Evolutionary conservation across 192 early-diverging fungal genomes (phyloP).

Genomic region (Umbelopsis sp.): DNA sequence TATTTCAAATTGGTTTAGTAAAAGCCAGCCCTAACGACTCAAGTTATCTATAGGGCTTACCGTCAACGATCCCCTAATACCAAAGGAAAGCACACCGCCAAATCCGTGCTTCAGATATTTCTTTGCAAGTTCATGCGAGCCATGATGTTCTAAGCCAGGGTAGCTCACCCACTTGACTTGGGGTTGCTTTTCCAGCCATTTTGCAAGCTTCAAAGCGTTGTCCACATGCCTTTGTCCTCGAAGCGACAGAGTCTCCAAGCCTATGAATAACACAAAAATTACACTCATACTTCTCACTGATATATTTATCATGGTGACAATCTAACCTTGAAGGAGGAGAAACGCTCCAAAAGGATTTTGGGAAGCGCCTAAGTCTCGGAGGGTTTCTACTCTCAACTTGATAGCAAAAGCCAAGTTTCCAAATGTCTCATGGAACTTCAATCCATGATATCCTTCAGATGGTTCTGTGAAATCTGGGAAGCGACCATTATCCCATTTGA

Average conservation of each 20-base stretch:
- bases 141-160: slow-evolving; percentile 81
- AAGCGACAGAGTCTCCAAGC: slow-evolving; percentile 89
- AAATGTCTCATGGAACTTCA: slow-evolving; percentile 87
- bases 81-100: slow-evolving; percentile 86
- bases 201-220: slow-evolving; percentile 79
- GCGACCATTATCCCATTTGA: slow-evolving; percentile 86
- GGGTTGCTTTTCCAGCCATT: slow-evolving; percentile 74
- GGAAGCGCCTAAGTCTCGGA: slow-evolving; percentile 86
- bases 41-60: not conserved
- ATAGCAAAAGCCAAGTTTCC: slow-evolving; percentile 78
- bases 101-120: slow-evolving; percentile 84
- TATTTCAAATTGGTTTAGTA: not conserved
- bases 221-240: slow-evolving; percentile 85
- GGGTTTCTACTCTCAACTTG: slow-evolving; percentile 79
- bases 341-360: slow-evolving; percentile 90
- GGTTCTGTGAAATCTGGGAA: slow-evolving; percentile 91
- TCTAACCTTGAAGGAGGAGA: slow-evolving; percentile 73
- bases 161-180: slow-evolving; percentile 88
- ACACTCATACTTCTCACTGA: not conserved
- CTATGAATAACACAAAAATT: not conserved
- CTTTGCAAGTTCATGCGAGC: slow-evolving; percentile 77
- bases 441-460: slow-evolving; percentile 81
- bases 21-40: not conserved
- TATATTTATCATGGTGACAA: not conserved
- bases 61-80: slow-evolving; percentile 52